Conservation (phyloP, 495 filamentous ascomycete species). For the Cercophora newfieldiana region DNA sequence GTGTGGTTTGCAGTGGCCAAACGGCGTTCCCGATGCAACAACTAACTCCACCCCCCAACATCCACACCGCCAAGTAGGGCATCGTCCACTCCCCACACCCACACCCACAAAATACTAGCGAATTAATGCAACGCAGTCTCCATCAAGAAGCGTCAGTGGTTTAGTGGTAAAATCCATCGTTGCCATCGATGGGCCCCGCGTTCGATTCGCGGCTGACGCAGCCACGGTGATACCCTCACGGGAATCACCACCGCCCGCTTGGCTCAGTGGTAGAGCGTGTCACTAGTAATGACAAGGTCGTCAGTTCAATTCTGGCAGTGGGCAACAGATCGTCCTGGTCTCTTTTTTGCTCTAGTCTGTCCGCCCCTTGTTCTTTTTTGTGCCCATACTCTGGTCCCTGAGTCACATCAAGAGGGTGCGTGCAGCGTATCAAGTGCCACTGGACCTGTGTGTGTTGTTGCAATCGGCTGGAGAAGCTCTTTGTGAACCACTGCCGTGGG, state of each 20-base stretch:
- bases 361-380: background rate
- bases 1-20: no score
- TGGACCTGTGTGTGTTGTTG: no score
- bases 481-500: no score
- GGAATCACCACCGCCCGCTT: slow-evolving; percentile 1
- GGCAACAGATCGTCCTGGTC: background rate
- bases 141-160: background rate
- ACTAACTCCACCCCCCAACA: background rate
- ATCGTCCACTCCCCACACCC: no score
- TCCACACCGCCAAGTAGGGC: background rate
- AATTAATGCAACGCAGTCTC: background rate
- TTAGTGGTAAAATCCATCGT: slow-evolving; percentile 14
- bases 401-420: no score
- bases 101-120: background rate
- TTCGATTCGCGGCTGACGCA: slow-evolving; percentile 47
- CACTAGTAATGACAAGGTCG: slow-evolving; percentile 12
- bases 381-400: no score
- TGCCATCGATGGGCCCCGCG: slow-evolving; percentile 49
- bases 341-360: no score
- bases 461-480: no score
- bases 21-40: no score
- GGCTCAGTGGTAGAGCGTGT: slow-evolving; percentile 13
- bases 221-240: background rate
- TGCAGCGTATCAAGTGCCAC: no score
- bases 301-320: slow-evolving; percentile 10